These are phyloP conservation scores for Amanita pseudoporphyria DNA, from an alignment of 768 basidiomycete species.

Conservation along the genomic window DNA sequence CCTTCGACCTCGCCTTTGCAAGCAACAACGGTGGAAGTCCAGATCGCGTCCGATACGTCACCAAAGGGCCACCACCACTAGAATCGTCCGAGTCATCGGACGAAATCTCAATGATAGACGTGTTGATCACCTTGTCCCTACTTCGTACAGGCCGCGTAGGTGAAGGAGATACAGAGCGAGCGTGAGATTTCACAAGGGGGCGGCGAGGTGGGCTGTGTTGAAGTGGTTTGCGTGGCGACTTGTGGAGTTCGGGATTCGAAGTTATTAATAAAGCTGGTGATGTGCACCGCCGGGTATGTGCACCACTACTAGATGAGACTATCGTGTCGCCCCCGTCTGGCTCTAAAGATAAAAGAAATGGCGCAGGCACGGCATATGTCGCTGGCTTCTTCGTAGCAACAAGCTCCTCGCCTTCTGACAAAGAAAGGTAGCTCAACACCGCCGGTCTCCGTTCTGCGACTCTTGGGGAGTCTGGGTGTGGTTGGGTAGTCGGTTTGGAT, in stretches of 20 bases:
- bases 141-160: not conserved
- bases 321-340: not conserved
- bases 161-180: slow-evolving; percentile 1
- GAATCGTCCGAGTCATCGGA: slow-evolving; percentile 4
- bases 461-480: not conserved
- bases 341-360: not conserved
- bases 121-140: not conserved
- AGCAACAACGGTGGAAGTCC: not conserved
- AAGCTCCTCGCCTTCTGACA: not conserved
- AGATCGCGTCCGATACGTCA: not conserved
- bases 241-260: not conserved
- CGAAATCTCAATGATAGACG: slow-evolving; percentile 5
- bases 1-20: slow-evolving; percentile 1
- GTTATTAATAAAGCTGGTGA: not conserved
- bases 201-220: not conserved
- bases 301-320: not conserved
- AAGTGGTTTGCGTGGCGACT: not conserved
- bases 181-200: not conserved
- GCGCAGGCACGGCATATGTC: not conserved
- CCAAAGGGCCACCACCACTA: no score
- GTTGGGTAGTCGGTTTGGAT: not conserved
- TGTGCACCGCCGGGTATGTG: not conserved
- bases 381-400: not conserved
- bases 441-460: not conserved
- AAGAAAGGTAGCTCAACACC: not conserved